These are phyloP conservation scores for Cenococcum geophilum DNA, from an alignment of 495 filamentous ascomycete species.

Conservation along the genomic window DNA sequence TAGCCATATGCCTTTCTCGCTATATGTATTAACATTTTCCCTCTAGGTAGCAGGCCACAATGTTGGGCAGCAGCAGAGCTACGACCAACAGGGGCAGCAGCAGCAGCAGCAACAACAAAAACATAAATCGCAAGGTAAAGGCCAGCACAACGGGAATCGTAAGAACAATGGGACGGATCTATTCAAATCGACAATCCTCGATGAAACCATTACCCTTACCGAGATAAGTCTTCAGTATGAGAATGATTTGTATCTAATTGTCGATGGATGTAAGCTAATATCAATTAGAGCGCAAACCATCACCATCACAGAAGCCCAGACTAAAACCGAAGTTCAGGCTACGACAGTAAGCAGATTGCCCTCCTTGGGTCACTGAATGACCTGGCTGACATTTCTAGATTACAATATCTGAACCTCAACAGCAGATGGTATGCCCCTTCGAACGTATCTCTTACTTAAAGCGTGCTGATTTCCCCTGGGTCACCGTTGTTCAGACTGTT, in stretches of 20 bases:
- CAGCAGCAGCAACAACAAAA: too few relatives aligned
- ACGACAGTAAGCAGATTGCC: neutral
- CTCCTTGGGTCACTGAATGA: neutral
- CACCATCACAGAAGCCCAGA: neutral
- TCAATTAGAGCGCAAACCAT: neutral
- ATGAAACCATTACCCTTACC: neutral
- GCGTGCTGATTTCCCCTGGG: neutral
- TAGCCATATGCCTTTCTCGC: neutral
- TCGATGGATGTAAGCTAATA: neutral
- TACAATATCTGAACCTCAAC: neutral
- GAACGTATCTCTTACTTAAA: neutral
- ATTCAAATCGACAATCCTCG: neutral
- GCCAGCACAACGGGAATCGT: neutral
- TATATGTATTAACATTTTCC: neutral
- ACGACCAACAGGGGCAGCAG: neutral
- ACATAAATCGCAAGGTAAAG: neutral
- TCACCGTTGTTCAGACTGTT: slow-evolving; percentile 1
- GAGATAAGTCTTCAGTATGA: neutral
- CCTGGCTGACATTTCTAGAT: neutral
- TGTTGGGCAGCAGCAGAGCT: neutral
- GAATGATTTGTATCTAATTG: too few relatives aligned
- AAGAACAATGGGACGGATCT: neutral
- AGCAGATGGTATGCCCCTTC: neutral
- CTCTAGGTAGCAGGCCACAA: neutral
- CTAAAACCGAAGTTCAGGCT: slow-evolving; percentile 1